Percentiles rank a stretch among this genome's conserved stretches.
phyloP scores from a whole-genome alignment of 179 eudicot genomes.

The Actinidia chinensis region DNA sequence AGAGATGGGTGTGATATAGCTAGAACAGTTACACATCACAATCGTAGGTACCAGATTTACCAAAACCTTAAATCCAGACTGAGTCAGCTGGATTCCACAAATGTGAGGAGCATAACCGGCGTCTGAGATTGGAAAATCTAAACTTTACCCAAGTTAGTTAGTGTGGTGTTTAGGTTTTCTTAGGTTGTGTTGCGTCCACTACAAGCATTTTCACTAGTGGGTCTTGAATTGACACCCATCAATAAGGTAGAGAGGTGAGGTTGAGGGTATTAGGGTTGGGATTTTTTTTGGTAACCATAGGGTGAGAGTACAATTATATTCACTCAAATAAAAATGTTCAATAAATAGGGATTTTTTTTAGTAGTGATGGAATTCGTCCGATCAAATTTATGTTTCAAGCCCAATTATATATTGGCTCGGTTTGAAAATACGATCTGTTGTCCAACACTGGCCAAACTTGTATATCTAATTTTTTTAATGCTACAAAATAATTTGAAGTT shows the following conservation, averaged over 20 bases:
- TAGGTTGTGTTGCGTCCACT: slow-evolving; percentile 9
- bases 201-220: background rate
- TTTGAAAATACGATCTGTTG: too few species aligned
- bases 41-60: slow-evolving; percentile 9
- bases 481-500: too few species aligned
- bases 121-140: background rate
- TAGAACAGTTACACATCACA: slow-evolving; percentile 13
- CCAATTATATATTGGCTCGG: too few species aligned
- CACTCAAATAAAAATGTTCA: too few species aligned
- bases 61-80: slow-evolving; percentile 3
- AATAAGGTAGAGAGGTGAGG: background rate
- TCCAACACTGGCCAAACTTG: too few species aligned
- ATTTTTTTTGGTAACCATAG: too few species aligned
- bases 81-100: slow-evolving; percentile 12
- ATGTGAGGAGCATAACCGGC: slow-evolving; percentile 12
- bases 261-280: background rate
- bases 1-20: background rate
- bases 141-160: background rate
- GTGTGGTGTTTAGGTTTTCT: slow-evolving; percentile 5
- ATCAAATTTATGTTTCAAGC: too few species aligned
- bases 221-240: slow-evolving; percentile 2
- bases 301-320: too few species aligned
- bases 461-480: too few species aligned
- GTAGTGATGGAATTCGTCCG: too few species aligned
- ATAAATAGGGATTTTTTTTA: too few species aligned